A percentile compares a stretch with the other conserved stretches of the same genome.
These are phyloP conservation scores for Sporobolus alterniflorus DNA, from an alignment of 202 grass and related monocot genomes.

Conservation along the genomic window DNA sequence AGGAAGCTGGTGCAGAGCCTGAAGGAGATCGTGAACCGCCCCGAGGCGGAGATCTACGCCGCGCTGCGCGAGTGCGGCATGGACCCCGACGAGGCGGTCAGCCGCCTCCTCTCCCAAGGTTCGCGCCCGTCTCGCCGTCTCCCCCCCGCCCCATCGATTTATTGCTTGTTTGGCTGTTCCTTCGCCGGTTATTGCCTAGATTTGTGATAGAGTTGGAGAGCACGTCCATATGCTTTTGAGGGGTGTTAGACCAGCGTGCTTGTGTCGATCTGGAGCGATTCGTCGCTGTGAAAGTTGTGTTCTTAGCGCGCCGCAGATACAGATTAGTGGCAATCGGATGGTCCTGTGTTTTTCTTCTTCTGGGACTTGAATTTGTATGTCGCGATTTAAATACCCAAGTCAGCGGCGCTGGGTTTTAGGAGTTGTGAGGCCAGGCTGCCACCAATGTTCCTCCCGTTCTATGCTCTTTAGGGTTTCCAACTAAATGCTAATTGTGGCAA, in stretches of 20 bases:
- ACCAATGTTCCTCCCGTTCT: background rate
- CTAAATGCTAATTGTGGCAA: slow-evolving; percentile 28
- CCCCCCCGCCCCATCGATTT: slow-evolving; percentile 19
- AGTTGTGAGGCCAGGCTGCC: background rate
- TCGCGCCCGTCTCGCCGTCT: background rate
- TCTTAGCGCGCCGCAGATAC: background rate
- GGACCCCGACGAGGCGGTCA: slow-evolving; percentile 95
- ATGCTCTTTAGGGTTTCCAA: slow-evolving; percentile 32
- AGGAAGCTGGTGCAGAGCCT: slow-evolving; percentile 90
- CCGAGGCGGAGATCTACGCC: slow-evolving; percentile 97
- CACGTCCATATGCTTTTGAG: slow-evolving; percentile 26
- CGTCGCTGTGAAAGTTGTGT: background rate
- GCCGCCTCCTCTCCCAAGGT: slow-evolving; percentile 96
- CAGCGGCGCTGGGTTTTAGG: slow-evolving; percentile 18
- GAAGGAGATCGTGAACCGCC: slow-evolving; percentile 99
- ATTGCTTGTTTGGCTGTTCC: background rate
- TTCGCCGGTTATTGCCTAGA: background rate
- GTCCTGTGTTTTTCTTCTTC: background rate
- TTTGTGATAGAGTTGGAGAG: background rate
- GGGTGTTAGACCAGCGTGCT: background rate
- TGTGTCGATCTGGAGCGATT: slow-evolving; percentile 37
- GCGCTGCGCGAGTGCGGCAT: slow-evolving; percentile 96
- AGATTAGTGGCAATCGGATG: slow-evolving; percentile 30
- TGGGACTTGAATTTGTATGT: background rate
- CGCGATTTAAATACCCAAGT: background rate